Evolutionary conservation across 2,329 filamentous ascomycete genomes (phyloP).

Genomic region (Colletotrichum tropicicola): DNA sequence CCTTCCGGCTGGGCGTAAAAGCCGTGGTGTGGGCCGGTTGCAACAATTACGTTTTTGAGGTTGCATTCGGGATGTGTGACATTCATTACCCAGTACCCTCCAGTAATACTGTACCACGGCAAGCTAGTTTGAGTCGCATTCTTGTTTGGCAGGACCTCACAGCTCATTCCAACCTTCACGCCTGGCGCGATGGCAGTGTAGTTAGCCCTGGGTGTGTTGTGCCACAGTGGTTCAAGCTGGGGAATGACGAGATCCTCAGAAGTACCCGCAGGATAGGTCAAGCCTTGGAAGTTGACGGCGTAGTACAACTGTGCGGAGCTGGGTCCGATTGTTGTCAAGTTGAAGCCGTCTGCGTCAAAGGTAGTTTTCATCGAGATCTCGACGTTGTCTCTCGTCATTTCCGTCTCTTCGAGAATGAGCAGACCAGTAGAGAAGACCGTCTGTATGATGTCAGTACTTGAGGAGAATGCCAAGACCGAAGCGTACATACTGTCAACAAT

Average conservation of each 20-base stretch:
- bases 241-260: slow-evolving; percentile 17
- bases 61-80: slow-evolving; percentile 35
- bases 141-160: slow-evolving; percentile 34
- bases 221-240: neutral
- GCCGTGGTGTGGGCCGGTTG: slow-evolving; percentile 34
- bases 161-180: slow-evolving; percentile 34
- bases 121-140: slow-evolving; percentile 32
- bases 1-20: slow-evolving; percentile 36
- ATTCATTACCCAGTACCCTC: slow-evolving; percentile 34
- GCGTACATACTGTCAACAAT: slow-evolving; percentile 35
- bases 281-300: slow-evolving; percentile 24
- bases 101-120: slow-evolving; percentile 35
- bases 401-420: slow-evolving; percentile 37
- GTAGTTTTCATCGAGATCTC: slow-evolving; percentile 1
- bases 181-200: slow-evolving; percentile 30
- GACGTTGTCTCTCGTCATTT: slow-evolving; percentile 27
- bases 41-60: slow-evolving; percentile 36
- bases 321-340: slow-evolving; percentile 31
- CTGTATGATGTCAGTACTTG: slow-evolving; percentile 4
- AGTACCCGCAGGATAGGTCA: slow-evolving; percentile 25
- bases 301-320: slow-evolving; percentile 27
- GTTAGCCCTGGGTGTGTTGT: neutral
- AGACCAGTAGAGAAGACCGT: slow-evolving; percentile 41
- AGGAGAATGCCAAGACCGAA: neutral
- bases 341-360: slow-evolving; percentile 38